Conservation (phyloP, 2,329 filamentous ascomycete species). For the Daldinia eschscholtzii region DNA sequence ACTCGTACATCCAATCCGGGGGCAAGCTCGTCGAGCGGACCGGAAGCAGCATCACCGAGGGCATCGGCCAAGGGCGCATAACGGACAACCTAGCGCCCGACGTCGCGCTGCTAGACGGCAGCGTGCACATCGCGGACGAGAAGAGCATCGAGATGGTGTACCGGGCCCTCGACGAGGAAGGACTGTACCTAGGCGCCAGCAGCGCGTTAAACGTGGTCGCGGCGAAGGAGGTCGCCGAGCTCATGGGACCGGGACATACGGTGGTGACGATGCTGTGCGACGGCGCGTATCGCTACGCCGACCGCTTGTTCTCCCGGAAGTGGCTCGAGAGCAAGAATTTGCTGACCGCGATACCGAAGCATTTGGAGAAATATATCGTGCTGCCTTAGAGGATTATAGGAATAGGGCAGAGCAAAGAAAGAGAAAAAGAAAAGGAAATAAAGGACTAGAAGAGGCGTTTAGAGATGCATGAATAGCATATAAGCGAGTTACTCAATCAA, state of each 20-base stretch:
- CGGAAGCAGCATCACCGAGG: conserved; percentile 94
- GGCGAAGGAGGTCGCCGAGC: conserved; percentile 92
- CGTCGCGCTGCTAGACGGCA: conserved; percentile 85
- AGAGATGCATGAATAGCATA: not conserved
- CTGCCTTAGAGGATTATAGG: conserved; percentile 63
- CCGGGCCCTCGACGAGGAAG: conserved; percentile 93
- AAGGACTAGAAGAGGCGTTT: not conserved
- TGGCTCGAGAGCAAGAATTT: conserved; percentile 92
- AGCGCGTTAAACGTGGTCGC: conserved; percentile 95
- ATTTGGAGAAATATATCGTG: conserved; percentile 93
- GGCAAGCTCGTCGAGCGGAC: conserved; percentile 84
- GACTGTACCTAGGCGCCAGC: conserved; percentile 93
- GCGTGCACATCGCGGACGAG: conserved; percentile 87
- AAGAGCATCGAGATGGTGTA: conserved; percentile 99
- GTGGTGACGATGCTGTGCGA: conserved; percentile 96
- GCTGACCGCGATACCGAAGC: conserved; percentile 82
- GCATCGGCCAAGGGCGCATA: conserved; percentile 94
- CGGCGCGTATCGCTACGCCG: conserved; percentile 97
- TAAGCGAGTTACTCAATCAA: not conserved
- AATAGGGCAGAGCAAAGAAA: not conserved
- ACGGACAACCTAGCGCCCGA: conserved; percentile 95
- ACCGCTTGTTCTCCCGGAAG: conserved; percentile 89
- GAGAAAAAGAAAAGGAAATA: not conserved
- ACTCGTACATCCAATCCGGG: conserved; percentile 89
- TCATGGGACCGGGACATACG: conserved; percentile 87